phyloP scores from a whole-genome alignment of 352 stramenopile genomes.

The Phytophthora pinifolia region DNA sequence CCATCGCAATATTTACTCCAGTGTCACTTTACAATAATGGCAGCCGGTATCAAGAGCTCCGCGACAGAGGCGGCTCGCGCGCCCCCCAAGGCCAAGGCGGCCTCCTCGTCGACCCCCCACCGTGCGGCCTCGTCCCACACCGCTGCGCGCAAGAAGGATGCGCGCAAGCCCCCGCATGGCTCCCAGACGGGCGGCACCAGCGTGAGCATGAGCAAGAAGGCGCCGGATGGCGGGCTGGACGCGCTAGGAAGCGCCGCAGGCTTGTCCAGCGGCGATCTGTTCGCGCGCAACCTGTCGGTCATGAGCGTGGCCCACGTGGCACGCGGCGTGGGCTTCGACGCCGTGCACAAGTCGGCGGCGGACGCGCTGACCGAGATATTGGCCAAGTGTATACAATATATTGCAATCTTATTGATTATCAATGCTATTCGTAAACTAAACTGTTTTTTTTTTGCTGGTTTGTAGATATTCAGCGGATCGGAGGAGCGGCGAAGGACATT shows the following conservation, averaged over 20 bases:
- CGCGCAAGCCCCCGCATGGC: slow-evolving; percentile 12
- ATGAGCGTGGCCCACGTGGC: slow-evolving; percentile 58
- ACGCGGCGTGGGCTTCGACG: slow-evolving; percentile 52
- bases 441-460: slow-evolving; percentile 1
- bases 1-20: no score
- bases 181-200: slow-evolving; percentile 31
- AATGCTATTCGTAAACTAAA: slow-evolving; percentile 13
- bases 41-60: slow-evolving; percentile 1
- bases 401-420: slow-evolving; percentile 15
- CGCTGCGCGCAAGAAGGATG: slow-evolving; percentile 26
- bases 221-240: slow-evolving; percentile 20
- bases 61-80: neutral
- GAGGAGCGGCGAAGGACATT: slow-evolving; percentile 46
- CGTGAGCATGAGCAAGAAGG: slow-evolving; percentile 50
- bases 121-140: slow-evolving; percentile 1
- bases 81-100: slow-evolving; percentile 4
- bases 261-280: slow-evolving; percentile 42
- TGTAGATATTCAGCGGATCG: slow-evolving; percentile 57
- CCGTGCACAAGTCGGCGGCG: slow-evolving; percentile 48
- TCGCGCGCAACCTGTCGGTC: slow-evolving; percentile 47
- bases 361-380: slow-evolving; percentile 57
- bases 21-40: slow-evolving; percentile 2
- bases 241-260: slow-evolving; percentile 17
- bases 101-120: slow-evolving; percentile 6
- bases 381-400: slow-evolving; percentile 41